Evolutionary conservation across 2,329 filamentous ascomycete species (phyloP), one percentile per base, ranked within the genome.

Genomic region (Teratosphaeria viscida): DNA sequence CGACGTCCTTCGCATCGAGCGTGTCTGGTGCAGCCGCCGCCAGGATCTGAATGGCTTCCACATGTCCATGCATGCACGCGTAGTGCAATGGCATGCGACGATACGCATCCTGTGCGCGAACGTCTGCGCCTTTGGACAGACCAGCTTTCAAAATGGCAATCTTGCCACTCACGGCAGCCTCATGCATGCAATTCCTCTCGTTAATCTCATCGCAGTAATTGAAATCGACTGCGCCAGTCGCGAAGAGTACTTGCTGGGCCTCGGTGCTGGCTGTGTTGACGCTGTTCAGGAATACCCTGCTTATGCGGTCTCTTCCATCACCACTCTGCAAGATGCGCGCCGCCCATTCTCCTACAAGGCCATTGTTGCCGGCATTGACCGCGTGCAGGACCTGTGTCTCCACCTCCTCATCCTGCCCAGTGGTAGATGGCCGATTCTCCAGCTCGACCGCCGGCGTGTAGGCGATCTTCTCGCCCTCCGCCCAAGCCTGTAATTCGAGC

Each of bases 201-300:
- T 97, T 99, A 73, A 99, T 97, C 68, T 96, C 92, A 71, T 99
- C 94, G 68, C 95, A 90, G 0, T 91, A 94, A 68, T 90, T 86
- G n/a, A 96, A 82, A 72, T 97, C 88, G 37, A 99, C 89, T 27
- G 94, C 77, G 0, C 85, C 84, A 2, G 92, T 96, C 55, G 89
- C 85, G 29, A 96, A 78, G 29, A 99, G 81, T 5, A 90, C 78
- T 60, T 85, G 82, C 23, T 97, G 78, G 8, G 92, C 86, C 32
- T 88, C 83, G 63, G 87, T 82, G 0, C 91, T 87, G 3, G 88
- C 92, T 67, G 95, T 90, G 64, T 90, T 88, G 65, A 96, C 89
- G 5, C 91, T 91, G 55, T 90, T 88, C 55, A 99, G 80, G 72
- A 99, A 99, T 0, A 90, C 92, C 64, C 90, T 82, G 1, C 92